Base-by-base conservation (phyloP, 2,329 filamentous ascomycete genomes). In the Cladophialophora psammophila region DNA sequence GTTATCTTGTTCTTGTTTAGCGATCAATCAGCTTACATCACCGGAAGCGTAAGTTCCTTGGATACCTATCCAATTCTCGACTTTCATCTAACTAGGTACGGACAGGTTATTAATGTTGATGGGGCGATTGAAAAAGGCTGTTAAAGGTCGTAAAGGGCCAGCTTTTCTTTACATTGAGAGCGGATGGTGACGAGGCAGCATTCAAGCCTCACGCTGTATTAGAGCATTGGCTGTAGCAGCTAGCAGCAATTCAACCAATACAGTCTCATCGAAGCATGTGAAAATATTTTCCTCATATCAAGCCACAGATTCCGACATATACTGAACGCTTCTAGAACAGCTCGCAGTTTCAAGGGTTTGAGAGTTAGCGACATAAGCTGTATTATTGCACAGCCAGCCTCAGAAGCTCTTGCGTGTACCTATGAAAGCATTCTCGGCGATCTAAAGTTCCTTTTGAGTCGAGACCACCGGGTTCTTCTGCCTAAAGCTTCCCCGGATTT, bases 1-100 rank as follows among this genome's bases (percentile, higher is more conserved):
- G 57, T 60, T 15, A 60, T 60, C 34, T 35, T 60, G 20, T 60
- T 60, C 57, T 26, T 60, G 31, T 36, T 60, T 18, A 60, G 57
- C n/a, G 34, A 60, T 34, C 38, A 60, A 40, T 45, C 57, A 1
- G 26, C 38, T 15, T 60, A 60, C 5, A 60, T 60, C 10, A 40
- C 7, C 15, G 55, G 55, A 42, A 53, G 50, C 18, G 50, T 53
- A 26, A 53, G 50, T 53, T 18, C 50, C 9, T 53, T 34, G 1
- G 18, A 7, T 9, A 5, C n/a, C 48, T 52, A 10, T 18, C 18
- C 36, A 15, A 15, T 53, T 9, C 12, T 34, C 50, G 50, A 31
- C 15, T 10, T 53, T 15, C 15, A 13, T 26, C 31, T 53, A 53
- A 53, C 18, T 31, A 13, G 18, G 5, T 53, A 8, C 18, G 3